phyloP scores from a whole-genome alignment of 1,284 basidiomycete genomes.

The Takashimella tepidaria region DNA sequence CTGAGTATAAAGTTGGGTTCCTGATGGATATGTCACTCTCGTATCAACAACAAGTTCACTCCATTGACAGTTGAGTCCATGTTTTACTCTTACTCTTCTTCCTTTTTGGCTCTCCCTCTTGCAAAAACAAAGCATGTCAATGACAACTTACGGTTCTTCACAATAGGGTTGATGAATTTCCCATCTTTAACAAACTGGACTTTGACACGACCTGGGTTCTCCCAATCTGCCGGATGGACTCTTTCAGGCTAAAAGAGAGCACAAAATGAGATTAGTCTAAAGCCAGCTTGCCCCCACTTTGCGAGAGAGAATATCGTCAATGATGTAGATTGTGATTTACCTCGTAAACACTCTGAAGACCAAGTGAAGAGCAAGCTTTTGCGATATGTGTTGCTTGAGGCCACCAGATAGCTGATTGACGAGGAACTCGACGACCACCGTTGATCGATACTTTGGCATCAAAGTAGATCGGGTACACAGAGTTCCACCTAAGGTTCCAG shows the following conservation, averaged over 20 bases:
- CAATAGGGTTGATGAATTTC: conserved; percentile 60
- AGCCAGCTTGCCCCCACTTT: no score
- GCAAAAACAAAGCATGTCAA: no score
- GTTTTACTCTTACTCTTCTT: no score
- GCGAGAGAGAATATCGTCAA: no score
- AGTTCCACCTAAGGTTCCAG: conserved; percentile 80
- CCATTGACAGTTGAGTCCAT: no score
- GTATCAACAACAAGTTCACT: no score
- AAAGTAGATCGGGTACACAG: conserved; percentile 93
- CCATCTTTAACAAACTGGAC: conserved; percentile 85
- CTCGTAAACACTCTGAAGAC: conserved; percentile 77
- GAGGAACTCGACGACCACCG: conserved; percentile 73
- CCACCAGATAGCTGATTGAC: conserved; percentile 83
- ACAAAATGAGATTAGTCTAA: neutral
- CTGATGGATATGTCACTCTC: conserved; percentile 49
- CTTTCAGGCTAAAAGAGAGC: conserved; percentile 54
- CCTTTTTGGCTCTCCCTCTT: no score
- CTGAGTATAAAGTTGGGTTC: conserved; percentile 74
- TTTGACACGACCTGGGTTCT: conserved; percentile 87
- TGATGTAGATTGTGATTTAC: conserved; percentile 50
- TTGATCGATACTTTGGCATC: conserved; percentile 87
- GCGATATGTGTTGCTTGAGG: conserved; percentile 88
- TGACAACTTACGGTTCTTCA: conserved; percentile 81
- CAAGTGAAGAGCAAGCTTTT: conserved; percentile 69
- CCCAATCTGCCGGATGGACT: conserved; percentile 91